Percentiles rank a stretch among this genome's conserved stretches.
These are phyloP conservation scores for Leishmania turanica DNA, from an alignment of 208 protist species.

Conservation along the genomic window DNA sequence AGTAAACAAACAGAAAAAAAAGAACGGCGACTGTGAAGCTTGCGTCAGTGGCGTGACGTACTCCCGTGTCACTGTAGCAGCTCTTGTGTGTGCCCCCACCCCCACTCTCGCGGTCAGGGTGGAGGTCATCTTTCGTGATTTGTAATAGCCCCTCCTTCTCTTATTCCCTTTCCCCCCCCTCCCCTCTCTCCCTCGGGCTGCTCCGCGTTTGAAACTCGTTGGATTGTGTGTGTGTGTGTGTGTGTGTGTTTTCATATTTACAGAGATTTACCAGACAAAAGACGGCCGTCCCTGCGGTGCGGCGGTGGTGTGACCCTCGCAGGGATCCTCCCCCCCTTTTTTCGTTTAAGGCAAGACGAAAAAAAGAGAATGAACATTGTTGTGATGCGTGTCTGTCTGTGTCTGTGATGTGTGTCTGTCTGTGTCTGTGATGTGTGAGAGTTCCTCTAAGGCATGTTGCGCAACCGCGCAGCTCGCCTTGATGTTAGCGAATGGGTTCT, in stretches of 20 bases:
- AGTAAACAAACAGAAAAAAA: neutral
- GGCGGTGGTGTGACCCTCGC: neutral
- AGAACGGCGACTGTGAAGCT: neutral
- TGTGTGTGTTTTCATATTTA: conserved; percentile 1
- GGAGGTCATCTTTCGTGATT: neutral
- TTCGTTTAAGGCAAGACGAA: neutral
- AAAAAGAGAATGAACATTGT: neutral
- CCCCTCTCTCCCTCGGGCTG: neutral
- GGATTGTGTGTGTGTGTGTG: neutral
- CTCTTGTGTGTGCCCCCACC: neutral
- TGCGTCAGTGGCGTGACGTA: neutral
- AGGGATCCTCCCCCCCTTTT: neutral
- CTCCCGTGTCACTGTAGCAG: neutral
- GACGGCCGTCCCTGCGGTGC: neutral
- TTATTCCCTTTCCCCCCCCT: neutral
- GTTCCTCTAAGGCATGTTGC: too few relatives aligned
- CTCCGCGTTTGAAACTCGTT: neutral
- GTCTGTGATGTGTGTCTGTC: neutral
- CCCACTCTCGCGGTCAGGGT: neutral
- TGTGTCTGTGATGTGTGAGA: neutral
- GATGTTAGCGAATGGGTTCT: neutral
- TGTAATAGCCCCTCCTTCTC: neutral
- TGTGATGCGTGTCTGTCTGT: neutral
- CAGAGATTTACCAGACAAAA: conserved; percentile 6
- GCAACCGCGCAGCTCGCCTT: neutral